Conservation (phyloP, 306 rosid genomes). For the Sophora flavescens region DNA sequence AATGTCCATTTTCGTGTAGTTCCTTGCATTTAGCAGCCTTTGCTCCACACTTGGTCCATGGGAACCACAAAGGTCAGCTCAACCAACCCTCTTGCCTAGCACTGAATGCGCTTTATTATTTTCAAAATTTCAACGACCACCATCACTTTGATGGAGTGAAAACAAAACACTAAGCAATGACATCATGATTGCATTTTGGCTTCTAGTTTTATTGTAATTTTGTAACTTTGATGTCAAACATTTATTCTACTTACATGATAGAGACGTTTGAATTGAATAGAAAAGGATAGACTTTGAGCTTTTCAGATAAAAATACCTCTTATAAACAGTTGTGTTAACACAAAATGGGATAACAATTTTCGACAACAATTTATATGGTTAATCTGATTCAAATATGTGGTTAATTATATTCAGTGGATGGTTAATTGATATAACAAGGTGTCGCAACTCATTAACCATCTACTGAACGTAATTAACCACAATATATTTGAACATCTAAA, state of each 20-base stretch:
- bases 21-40: not conserved
- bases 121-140: not conserved
- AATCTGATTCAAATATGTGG: too few species aligned
- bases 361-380: too few species aligned
- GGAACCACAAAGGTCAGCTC: slow-evolving; percentile 5
- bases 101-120: not conserved
- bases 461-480: too few species aligned
- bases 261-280: slow-evolving; percentile 10
- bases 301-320: too few species aligned
- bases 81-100: not conserved
- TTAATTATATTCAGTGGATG: too few species aligned
- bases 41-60: not conserved
- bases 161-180: not conserved
- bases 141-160: not conserved
- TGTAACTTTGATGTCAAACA: not conserved
- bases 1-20: too few species aligned
- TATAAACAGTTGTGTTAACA: too few species aligned
- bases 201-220: not conserved
- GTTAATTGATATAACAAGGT: too few species aligned
- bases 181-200: not conserved
- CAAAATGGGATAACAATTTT: too few species aligned
- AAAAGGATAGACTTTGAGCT: not conserved
- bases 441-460: too few species aligned
- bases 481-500: too few species aligned
- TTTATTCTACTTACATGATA: not conserved